Evolutionary conservation across 2,329 filamentous ascomycete genomes (phyloP).

Genomic region (Penicillium sp.): DNA sequence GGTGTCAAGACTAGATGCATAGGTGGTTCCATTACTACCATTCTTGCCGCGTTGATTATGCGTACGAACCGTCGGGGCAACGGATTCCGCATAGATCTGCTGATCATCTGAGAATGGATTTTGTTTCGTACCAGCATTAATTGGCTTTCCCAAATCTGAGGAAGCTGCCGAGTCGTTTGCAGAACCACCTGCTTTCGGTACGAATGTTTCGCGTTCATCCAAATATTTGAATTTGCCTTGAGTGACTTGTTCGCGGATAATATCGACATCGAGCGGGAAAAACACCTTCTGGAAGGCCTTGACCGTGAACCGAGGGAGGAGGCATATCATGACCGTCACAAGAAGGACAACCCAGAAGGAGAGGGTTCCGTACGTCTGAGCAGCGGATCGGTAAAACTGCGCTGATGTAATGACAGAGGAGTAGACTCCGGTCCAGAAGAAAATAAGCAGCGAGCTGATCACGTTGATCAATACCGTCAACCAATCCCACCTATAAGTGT

Average conservation of each 20-base stretch:
- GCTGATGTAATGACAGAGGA: constrained; percentile 62
- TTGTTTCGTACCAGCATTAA: constrained; percentile 61
- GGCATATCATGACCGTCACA: constrained; percentile 77
- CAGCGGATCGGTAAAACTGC: constrained; percentile 76
- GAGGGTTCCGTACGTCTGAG: constrained; percentile 78
- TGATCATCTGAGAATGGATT: constrained; percentile 81
- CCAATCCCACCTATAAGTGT: constrained; percentile 99
- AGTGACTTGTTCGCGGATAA: constrained; percentile 88
- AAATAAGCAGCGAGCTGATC: constrained; percentile 85
- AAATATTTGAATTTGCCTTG: constrained; percentile 82
- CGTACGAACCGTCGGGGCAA: constrained; percentile 75
- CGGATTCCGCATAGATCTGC: constrained; percentile 89
- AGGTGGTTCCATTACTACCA: constrained; percentile 92
- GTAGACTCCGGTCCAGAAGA: constrained; percentile 95
- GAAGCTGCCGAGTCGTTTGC: constrained; percentile 49
- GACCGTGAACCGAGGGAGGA: constrained; percentile 84
- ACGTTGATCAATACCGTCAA: constrained; percentile 81
- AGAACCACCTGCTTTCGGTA: constrained; percentile 50
- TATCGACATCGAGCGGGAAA: constrained; percentile 90
- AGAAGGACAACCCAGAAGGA: constrained; percentile 87
- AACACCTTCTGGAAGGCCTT: constrained; percentile 94
- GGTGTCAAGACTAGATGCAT: constrained; percentile 62
- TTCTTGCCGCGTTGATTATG: constrained; percentile 85
- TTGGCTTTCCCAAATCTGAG: constrained; percentile 51
- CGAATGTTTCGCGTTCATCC: constrained; percentile 58